Evolutionary conservation across 1,284 basidiomycete species (phyloP).

Genomic region (Boletus holoroseus): DNA sequence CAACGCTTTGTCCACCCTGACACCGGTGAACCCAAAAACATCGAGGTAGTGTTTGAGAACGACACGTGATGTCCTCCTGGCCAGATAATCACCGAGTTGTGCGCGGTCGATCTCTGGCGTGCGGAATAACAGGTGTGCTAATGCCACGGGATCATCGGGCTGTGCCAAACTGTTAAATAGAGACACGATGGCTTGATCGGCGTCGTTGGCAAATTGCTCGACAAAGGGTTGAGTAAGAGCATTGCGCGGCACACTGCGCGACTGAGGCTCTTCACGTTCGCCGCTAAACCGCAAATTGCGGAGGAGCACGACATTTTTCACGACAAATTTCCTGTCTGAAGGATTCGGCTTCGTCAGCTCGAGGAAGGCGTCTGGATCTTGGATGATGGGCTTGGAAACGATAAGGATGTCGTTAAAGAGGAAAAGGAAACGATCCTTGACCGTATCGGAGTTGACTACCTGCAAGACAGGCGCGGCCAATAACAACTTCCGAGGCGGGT

Average conservation of each 20-base stretch:
- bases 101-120: slow-evolving; percentile 79
- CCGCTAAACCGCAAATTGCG: slow-evolving; percentile 63
- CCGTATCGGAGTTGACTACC: slow-evolving; percentile 87
- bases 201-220: slow-evolving; percentile 66
- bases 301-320: slow-evolving; percentile 83
- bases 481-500: slow-evolving; percentile 83
- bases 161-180: slow-evolving; percentile 56
- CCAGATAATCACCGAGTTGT: slow-evolving; percentile 80
- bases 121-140: slow-evolving; percentile 82
- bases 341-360: slow-evolving; percentile 59
- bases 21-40: slow-evolving; percentile 76
- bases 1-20: slow-evolving; percentile 85
- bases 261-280: slow-evolving; percentile 55
- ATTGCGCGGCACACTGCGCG: slow-evolving; percentile 45
- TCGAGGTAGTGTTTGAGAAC: slow-evolving; percentile 83
- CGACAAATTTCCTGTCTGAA: slow-evolving; percentile 77
- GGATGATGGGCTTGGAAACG: slow-evolving; percentile 69
- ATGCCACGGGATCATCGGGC: slow-evolving; percentile 55
- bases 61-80: slow-evolving; percentile 61
- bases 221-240: slow-evolving; percentile 67
- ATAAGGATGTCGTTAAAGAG: slow-evolving; percentile 93
- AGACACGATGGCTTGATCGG: slow-evolving; percentile 63
- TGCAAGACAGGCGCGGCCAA: slow-evolving; percentile 86
- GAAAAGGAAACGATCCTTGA: slow-evolving; percentile 95
- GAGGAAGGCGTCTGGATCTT: slow-evolving; percentile 56